phyloP scores from a whole-genome alignment of 768 basidiomycete species.

The Phylloporus sp. region DNA sequence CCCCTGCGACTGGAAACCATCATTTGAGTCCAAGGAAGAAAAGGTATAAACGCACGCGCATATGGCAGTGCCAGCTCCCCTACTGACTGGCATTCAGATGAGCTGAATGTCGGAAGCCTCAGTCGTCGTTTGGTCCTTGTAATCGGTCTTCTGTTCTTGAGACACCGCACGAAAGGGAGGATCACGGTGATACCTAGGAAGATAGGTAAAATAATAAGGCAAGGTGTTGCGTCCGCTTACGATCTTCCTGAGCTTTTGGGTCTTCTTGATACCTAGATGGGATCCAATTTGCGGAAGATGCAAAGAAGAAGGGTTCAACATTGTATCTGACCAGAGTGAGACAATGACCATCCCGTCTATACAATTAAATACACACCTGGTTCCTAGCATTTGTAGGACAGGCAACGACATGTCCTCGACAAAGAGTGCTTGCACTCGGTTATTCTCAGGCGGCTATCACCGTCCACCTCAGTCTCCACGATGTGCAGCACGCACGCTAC shows the following conservation, averaged over 20 bases:
- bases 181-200: constrained; percentile 41
- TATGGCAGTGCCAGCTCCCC: constrained; percentile 9
- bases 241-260: constrained; percentile 30
- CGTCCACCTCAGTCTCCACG: neutral
- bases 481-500: neutral
- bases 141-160: constrained; percentile 28
- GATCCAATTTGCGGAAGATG: constrained; percentile 40
- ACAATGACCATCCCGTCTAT: neutral
- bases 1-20: constrained; percentile 6
- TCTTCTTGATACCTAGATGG: constrained; percentile 42
- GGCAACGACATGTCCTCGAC: constrained; percentile 34
- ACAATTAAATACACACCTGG: constrained; percentile 26
- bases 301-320: constrained; percentile 44
- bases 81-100: neutral
- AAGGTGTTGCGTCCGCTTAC: constrained; percentile 27
- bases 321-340: constrained; percentile 31
- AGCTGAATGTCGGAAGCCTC: constrained; percentile 14
- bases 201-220: neutral
- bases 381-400: constrained; percentile 39
- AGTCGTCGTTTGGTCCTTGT: constrained; percentile 10
- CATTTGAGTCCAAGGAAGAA: neutral
- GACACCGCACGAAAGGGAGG: constrained; percentile 39
- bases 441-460: constrained; percentile 22
- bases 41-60: constrained; percentile 3
- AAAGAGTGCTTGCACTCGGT: constrained; percentile 36